Base-by-base conservation (phyloP, 768 basidiomycete genomes). In the Tylopilus balloui region DNA sequence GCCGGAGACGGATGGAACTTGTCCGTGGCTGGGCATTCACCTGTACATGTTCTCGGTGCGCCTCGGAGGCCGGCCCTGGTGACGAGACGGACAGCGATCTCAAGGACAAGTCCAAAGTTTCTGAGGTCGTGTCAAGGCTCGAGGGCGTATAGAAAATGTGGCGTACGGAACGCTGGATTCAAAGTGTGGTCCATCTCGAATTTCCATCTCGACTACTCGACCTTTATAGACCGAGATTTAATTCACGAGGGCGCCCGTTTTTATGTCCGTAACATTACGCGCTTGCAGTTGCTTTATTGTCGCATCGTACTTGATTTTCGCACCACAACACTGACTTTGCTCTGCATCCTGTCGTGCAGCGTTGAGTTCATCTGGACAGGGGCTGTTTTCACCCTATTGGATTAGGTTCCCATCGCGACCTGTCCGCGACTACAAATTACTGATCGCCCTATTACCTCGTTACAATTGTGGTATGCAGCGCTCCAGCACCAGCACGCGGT, bases 21-120 rank as follows among this genome's bases (percentile, higher is more conserved):
- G 87, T 79, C 20, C 76, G 85, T 36, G 89, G 90, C 28, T 92
- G 90, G 90, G 74, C 77, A 49, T 90, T 92, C 63, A 80, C 86
- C 11, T 92, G 90, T 60, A 66, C 71, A 42, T 92, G 90, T 63
- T 66, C 73, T 46, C 77, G 80, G 37, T 92, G 90, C 62, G 61
- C 66, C 31, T 71, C 69, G 46, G 89, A 92, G 64, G 75, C 64
- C 6, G 62, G 65, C 15, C 55, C 64, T 25, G 47, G 50, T 13
- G 54, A 58, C 42, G 63, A 64, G 48, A 31, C 49, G 31, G 60
- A 71, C 46, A 53, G 72, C 25, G 67, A 64, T n/a, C 65, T 67
- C 48, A 69, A 68, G 57, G 83, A 85, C 59, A 77, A 76, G 55
- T 81, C 80, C 20, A 73, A 65, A 55, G 68, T 75, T 29, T 77